Conservation (phyloP, 2,329 filamentous ascomycete genomes). For the Penicillium janthinellum region DNA sequence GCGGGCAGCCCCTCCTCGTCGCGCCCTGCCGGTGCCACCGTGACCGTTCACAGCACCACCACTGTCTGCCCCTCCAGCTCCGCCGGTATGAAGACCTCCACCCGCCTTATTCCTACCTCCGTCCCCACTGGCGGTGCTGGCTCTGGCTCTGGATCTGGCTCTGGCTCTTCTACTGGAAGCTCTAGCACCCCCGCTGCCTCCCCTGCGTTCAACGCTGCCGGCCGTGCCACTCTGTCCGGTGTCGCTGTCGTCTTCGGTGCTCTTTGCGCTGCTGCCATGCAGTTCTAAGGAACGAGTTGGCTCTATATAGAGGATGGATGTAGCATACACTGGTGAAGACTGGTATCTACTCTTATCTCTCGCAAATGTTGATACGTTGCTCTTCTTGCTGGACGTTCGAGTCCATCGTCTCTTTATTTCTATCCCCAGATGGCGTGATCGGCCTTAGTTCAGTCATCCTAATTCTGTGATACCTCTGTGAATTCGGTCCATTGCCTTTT, state of each 20-base stretch:
- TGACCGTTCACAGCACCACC: conserved; percentile 9
- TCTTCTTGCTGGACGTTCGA: conserved; percentile 4
- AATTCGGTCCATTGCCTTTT: not conserved
- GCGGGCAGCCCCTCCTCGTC: not conserved
- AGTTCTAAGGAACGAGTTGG: conserved; percentile 20
- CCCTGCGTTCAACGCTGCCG: conserved; percentile 28
- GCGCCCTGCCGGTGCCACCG: not conserved
- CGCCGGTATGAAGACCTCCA: conserved; percentile 9
- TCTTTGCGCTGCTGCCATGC: conserved; percentile 24
- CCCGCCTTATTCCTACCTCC: conserved; percentile 5
- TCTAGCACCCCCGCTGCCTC: conserved; percentile 10
- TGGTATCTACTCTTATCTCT: not conserved
- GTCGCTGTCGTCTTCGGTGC: conserved; percentile 27
- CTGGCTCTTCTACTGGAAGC: not conserved
- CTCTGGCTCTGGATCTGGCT: not conserved
- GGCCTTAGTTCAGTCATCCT: conserved; percentile 3
- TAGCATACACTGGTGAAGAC: no score
- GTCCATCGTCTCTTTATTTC: conserved; percentile 1
- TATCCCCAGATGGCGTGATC: not conserved
- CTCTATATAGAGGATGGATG: not conserved
- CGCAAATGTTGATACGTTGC: not conserved
- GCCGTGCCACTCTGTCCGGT: conserved; percentile 27
- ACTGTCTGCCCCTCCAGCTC: conserved; percentile 12
- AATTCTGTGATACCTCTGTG: conserved; percentile 2
- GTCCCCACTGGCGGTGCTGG: conserved; percentile 14